These are phyloP conservation scores for Echites panduratus DNA, from an alignment of 257 asterid species.

Conservation along the genomic window DNA sequence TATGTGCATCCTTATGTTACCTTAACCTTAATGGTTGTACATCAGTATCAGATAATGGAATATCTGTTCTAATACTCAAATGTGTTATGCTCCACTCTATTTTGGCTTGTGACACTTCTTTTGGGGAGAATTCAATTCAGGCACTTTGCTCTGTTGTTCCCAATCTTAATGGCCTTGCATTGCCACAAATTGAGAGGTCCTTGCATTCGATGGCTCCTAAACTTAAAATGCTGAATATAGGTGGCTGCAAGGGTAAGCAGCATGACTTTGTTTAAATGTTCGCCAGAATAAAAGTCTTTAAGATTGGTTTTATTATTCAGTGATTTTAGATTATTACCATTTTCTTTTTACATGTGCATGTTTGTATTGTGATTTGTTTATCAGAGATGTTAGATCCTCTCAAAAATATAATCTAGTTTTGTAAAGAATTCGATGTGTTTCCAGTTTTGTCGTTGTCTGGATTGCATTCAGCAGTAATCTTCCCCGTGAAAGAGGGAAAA, in stretches of 20 bases:
- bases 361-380: not conserved
- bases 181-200: conserved; percentile 22
- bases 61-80: conserved; percentile 52
- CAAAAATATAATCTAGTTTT: not conserved
- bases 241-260: conserved; percentile 68
- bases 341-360: not conserved
- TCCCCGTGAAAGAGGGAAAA: not conserved
- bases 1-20: conserved; percentile 49
- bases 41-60: conserved; percentile 65
- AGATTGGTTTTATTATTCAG: not conserved
- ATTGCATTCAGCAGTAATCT: not conserved
- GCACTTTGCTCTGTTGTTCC: conserved; percentile 55
- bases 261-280: conserved; percentile 9
- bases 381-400: not conserved
- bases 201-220: conserved; percentile 32
- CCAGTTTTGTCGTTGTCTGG: not conserved
- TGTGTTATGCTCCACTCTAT: conserved; percentile 53
- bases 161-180: conserved; percentile 11
- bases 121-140: conserved; percentile 54
- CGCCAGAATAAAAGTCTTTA: not conserved
- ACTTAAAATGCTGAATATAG: conserved; percentile 58
- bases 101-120: conserved; percentile 67
- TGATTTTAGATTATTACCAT: not conserved
- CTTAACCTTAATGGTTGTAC: conserved; percentile 70
- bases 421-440: not conserved